Percentiles rank a stretch among this genome's conserved stretches.
Conservation (phyloP, 371 early-diverging fungal species). For the Rhizopus sp. region DNA sequence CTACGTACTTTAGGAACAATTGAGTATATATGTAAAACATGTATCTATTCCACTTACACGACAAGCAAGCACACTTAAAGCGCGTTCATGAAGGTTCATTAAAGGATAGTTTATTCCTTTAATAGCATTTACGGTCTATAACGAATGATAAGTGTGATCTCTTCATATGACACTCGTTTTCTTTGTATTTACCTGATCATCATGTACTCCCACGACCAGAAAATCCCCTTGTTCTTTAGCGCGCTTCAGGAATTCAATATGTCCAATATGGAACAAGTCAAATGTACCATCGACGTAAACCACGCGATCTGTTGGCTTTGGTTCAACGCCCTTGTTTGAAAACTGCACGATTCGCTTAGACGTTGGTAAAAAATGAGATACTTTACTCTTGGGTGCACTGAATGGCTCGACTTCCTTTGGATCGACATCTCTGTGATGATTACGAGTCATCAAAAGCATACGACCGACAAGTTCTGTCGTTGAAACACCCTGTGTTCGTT, state of each 20-base stretch:
- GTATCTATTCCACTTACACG: slow-evolving; percentile 48
- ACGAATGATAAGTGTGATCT: not conserved
- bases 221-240: slow-evolving; percentile 87
- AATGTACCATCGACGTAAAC: slow-evolving; percentile 97
- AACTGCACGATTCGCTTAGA: slow-evolving; percentile 87
- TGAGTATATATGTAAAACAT: not conserved
- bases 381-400: slow-evolving; percentile 52
- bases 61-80: slow-evolving; percentile 86
- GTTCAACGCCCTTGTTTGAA: slow-evolving; percentile 74
- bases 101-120: slow-evolving; percentile 89
- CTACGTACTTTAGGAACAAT: slow-evolving; percentile 66
- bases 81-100: slow-evolving; percentile 94
- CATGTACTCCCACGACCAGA: slow-evolving; percentile 93
- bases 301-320: slow-evolving; percentile 63
- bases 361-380: slow-evolving; percentile 89
- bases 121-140: slow-evolving; percentile 80
- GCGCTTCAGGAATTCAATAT: slow-evolving; percentile 90
- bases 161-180: not conserved
- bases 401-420: slow-evolving; percentile 66
- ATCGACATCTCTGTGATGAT: slow-evolving; percentile 78
- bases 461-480: slow-evolving; percentile 96
- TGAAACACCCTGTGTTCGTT: slow-evolving; percentile 91
- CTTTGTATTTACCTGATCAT: slow-evolving; percentile 65
- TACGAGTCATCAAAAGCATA: slow-evolving; percentile 91
- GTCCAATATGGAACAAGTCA: slow-evolving; percentile 97